phyloP scores from a whole-genome alignment of 2,329 filamentous ascomycete species.

The Herpotrichia juniperi region DNA sequence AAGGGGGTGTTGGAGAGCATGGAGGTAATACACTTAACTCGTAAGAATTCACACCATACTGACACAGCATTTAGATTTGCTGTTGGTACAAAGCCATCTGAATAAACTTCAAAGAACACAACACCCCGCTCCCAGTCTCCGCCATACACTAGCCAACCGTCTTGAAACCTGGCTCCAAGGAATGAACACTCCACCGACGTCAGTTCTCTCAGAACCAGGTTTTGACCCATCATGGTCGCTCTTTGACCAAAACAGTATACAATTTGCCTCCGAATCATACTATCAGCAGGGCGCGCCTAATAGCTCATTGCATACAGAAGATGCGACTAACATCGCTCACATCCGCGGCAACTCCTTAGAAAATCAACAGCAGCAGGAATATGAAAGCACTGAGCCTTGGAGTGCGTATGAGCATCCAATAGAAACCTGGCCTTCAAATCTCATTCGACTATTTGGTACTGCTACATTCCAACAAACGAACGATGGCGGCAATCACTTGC shows the following conservation, averaged over 20 bases:
- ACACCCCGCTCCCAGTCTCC: constrained; percentile 19
- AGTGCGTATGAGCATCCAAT: not conserved
- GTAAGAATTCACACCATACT: no score
- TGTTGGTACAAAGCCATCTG: constrained; percentile 15
- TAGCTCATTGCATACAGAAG: not conserved
- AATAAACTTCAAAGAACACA: constrained; percentile 14
- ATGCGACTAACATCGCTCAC: no score
- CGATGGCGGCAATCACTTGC: not conserved
- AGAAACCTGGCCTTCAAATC: constrained; percentile 5
- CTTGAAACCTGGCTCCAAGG: constrained; percentile 15
- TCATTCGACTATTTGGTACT: constrained; percentile 9
- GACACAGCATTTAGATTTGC: no score
- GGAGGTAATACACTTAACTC: no score
- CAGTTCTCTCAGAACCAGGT: constrained; percentile 2
- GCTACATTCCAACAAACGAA: not conserved
- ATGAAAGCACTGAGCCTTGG: not conserved
- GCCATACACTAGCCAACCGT: constrained; percentile 15
- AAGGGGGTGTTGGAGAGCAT: constrained; percentile 48
- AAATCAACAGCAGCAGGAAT: not conserved
- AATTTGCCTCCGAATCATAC: constrained; percentile 7
- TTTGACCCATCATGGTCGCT: constrained; percentile 16
- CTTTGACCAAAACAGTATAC: constrained; percentile 18
- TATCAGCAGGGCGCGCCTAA: constrained; percentile 2
- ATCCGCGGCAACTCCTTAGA: constrained; percentile 1
- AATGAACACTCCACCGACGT: constrained; percentile 11